phyloP scores from a whole-genome alignment of 1,284 basidiomycete genomes.

The Cryptococcus maquisensis region DNA sequence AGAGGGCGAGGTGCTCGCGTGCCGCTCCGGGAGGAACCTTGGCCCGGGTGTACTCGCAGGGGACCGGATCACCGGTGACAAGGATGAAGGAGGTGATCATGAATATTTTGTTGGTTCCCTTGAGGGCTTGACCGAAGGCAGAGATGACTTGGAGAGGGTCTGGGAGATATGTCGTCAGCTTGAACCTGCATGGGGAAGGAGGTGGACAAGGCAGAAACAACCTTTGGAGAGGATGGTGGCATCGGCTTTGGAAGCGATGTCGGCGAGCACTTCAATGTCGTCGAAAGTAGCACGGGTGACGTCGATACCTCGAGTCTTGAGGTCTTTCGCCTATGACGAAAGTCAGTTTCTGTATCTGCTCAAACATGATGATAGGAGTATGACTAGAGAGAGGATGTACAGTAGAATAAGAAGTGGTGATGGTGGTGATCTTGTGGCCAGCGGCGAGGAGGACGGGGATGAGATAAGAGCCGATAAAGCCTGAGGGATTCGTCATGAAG shows the following conservation, averaged over 20 bases:
- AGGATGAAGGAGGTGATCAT: constrained; percentile 8
- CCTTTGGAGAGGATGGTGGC: constrained; percentile 20
- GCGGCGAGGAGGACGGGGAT: constrained; percentile 18
- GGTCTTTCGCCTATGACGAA: constrained; percentile 5
- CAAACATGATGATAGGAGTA: too few relatives aligned
- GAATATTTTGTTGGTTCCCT: constrained; percentile 26
- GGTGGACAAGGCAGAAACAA: constrained; percentile 11
- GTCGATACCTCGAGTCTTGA: constrained; percentile 16
- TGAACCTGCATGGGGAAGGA: too few relatives aligned
- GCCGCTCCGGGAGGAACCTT: neutral
- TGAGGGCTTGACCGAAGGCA: constrained; percentile 8
- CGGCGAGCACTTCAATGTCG: constrained; percentile 24
- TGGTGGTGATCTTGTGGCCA: constrained; percentile 28
- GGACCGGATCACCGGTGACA: neutral
- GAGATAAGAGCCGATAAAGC: constrained; percentile 27
- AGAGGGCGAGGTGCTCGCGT: constrained; percentile 9
- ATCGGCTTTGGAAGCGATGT: constrained; percentile 21
- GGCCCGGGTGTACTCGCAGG: neutral
- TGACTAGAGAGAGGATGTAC: constrained; percentile 7
- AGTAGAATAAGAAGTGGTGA: constrained; percentile 23
- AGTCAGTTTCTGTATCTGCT: neutral
- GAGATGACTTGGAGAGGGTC: too few relatives aligned
- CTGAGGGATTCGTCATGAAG: constrained; percentile 23
- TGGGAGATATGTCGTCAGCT: too few relatives aligned
- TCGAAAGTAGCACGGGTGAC: constrained; percentile 16